Evolutionary conservation across 1,284 basidiomycete species (phyloP), one percentile per base, ranked within the genome.

Genomic region (Kalmanozyma brasiliensis): DNA sequence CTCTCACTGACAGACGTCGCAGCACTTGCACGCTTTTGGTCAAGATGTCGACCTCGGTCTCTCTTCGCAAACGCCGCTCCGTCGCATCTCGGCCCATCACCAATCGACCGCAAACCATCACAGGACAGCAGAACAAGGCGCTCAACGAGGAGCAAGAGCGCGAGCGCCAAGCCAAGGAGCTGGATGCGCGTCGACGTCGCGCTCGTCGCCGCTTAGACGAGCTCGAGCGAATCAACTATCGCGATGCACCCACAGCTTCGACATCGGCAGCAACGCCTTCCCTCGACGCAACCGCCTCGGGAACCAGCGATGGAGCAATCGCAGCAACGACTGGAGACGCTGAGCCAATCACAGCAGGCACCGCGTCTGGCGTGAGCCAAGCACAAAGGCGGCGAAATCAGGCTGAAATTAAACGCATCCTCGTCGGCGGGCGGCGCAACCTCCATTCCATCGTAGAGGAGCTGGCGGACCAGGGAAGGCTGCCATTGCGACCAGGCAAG

Each of bases 41-140:
- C 26, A 48, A 20, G 11, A 66, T 66, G 64, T 53, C 58, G 17
- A 37, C 44, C n/a, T 48, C 64, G n/a, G 58, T 60, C 4, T 49
- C 58, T 16, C 52, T 69, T 19, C 66, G 66, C 34, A 69, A 69
- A 14, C 46, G 66, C 14, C 55, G 66, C 9, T 52, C 66, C 7
- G 52, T 63, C 41, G 56, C 66, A 24, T 63, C 52, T 1, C 42
- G 52, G 8, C 66, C 66, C 30, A 45, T 52, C 38, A 69, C 52
- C 24, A 69, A 69, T 22, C 66, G 66, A 13, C 66, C 66, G 20
- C 66, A 69, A 17, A 69, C 66, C 20, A 69, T 69, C 52, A 69
- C 66, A 0, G 66, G 66, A 0, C 66, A 69, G 20, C 66, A 63
- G 47, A 49, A 56, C 51, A 63, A 60, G 33, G 49, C 42, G 29